phyloP scores from a whole-genome alignment of 2,329 filamentous ascomycete species.

The Pseudogymnoascus pannorum region DNA sequence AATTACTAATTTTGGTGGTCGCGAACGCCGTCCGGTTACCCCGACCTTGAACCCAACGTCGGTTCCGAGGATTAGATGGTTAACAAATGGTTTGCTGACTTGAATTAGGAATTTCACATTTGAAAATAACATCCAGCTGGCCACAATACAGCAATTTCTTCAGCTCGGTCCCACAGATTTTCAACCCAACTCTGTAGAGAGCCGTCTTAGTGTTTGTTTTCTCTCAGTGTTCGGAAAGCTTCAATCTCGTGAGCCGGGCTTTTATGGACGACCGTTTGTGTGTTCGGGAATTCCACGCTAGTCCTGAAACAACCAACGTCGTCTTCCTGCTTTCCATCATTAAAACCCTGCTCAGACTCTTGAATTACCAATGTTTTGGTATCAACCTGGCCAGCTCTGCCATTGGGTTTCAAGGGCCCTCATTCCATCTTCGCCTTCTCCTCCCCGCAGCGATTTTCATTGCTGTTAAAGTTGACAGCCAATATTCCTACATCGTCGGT shows the following conservation, averaged over 20 bases:
- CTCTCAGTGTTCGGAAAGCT: slow-evolving; percentile 54
- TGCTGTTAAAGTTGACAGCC: too few species aligned
- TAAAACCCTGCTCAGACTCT: neutral
- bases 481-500: too few species aligned
- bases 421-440: too few species aligned
- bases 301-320: neutral
- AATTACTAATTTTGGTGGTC: too few species aligned
- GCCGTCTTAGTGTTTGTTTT: slow-evolving; percentile 83
- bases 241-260: neutral
- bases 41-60: slow-evolving; percentile 47
- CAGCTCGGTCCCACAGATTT: slow-evolving; percentile 87
- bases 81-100: slow-evolving; percentile 3
- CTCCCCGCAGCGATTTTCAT: too few species aligned
- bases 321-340: neutral
- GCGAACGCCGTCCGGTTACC: too few species aligned
- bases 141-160: slow-evolving; percentile 64
- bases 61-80: slow-evolving; percentile 40
- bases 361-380: neutral
- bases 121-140: slow-evolving; percentile 70
- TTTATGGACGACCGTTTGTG: neutral
- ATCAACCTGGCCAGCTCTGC: too few species aligned
- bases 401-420: too few species aligned
- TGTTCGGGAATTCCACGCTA: slow-evolving; percentile 40
- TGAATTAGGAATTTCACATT: slow-evolving; percentile 33
- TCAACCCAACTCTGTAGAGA: slow-evolving; percentile 77